Evolutionary conservation across 257 asterid species (phyloP).

Genomic region (Solanum habrochaites): DNA sequence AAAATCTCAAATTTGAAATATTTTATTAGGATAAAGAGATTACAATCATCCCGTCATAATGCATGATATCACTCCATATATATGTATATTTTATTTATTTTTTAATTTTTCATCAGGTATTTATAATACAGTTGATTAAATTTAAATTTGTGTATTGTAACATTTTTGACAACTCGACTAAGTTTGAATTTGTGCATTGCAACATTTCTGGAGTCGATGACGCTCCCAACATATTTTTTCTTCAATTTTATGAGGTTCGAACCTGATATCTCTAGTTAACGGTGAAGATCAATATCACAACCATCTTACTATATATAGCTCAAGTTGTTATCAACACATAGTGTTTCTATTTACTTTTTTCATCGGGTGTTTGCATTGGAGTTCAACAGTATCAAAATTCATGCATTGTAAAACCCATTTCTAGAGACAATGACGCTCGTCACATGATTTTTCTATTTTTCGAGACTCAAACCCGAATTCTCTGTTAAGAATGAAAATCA

Average conservation of each 20-base stretch:
- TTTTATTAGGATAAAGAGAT: no score
- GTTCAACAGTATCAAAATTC: background rate
- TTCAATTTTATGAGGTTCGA: no score
- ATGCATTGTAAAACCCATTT: background rate
- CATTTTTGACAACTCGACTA: accelerated
- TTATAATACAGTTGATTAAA: accelerated
- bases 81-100: no score
- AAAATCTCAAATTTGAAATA: no score
- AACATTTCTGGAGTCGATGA: background rate
- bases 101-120: no score
- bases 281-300: background rate
- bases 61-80: background rate
- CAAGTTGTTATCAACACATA: background rate
- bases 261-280: accelerated
- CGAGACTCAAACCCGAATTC: background rate
- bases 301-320: background rate
- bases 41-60: no score
- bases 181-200: no score
- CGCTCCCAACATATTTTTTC: background rate
- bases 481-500: background rate
- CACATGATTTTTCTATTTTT: background rate
- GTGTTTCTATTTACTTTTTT: background rate
- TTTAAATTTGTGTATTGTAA: background rate
- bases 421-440: background rate
- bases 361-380: accelerated